Evolutionary conservation across 805 yeast genomes (phyloP).

Genomic region (Alloascoidea hylecoeti): DNA sequence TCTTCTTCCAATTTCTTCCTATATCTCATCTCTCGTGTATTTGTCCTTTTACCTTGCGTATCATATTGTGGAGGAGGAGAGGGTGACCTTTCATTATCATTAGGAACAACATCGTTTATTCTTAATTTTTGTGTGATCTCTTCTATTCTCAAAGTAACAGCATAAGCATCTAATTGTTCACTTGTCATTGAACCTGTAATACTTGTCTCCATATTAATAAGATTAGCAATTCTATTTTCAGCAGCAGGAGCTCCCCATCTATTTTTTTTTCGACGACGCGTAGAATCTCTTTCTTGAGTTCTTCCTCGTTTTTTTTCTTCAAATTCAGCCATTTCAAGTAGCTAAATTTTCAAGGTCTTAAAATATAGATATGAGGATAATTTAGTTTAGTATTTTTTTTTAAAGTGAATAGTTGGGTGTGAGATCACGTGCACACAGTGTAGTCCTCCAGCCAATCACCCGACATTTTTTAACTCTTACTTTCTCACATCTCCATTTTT

Average conservation of each 20-base stretch:
- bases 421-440: background rate
- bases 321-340: background rate
- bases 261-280: conserved; percentile 9
- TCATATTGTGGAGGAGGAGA: conserved; percentile 94
- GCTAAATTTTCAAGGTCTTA: background rate
- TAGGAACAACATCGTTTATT: conserved; percentile 31
- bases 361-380: background rate
- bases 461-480: background rate
- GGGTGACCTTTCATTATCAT: conserved; percentile 45
- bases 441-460: background rate
- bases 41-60: conserved; percentile 64
- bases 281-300: conserved; percentile 3
- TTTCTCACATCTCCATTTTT: background rate
- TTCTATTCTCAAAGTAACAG: conserved; percentile 53
- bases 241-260: conserved; percentile 16
- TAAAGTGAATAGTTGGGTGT: background rate
- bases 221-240: conserved; percentile 14
- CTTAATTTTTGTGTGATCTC: conserved; percentile 57
- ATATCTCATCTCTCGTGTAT: conserved; percentile 66
- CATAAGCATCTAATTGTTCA: conserved; percentile 71
- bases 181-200: conserved; percentile 38
- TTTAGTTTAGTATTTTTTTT: conserved; percentile 1
- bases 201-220: conserved; percentile 21
- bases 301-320: conserved; percentile 3
- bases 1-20: conserved; percentile 57